Evolutionary conservation across 805 yeast genomes (phyloP).

Genomic region (Barnettozyma californica): DNA sequence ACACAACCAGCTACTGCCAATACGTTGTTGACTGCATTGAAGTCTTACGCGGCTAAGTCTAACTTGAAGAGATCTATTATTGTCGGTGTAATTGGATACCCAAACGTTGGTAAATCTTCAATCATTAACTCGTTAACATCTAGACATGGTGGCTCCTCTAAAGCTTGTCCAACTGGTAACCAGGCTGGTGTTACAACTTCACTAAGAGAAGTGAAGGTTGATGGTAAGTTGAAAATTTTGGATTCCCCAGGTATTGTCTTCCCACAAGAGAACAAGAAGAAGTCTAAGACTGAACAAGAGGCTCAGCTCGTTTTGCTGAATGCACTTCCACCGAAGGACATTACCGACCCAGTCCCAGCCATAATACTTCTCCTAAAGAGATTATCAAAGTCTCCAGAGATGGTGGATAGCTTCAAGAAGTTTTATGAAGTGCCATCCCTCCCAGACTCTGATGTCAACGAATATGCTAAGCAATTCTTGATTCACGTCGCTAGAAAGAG

Average conservation of each 20-base stretch:
- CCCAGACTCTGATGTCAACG: constrained; percentile 64
- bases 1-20: constrained; percentile 68
- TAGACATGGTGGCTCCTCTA: constrained; percentile 66
- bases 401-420: constrained; percentile 70
- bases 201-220: constrained; percentile 87
- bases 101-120: constrained; percentile 95
- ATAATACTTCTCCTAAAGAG: constrained; percentile 71
- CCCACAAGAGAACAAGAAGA: constrained; percentile 59
- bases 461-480: constrained; percentile 77
- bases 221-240: constrained; percentile 78
- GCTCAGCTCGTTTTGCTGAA: constrained; percentile 87
- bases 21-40: constrained; percentile 71
- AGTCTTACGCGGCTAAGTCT: constrained; percentile 77
- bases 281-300: constrained; percentile 57
- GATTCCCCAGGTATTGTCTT: constrained; percentile 98
- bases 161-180: constrained; percentile 94
- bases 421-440: constrained; percentile 79
- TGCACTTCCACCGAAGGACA: constrained; percentile 83
- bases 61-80: constrained; percentile 84
- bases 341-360: constrained; percentile 80
- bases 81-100: constrained; percentile 96
- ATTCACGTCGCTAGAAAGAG: constrained; percentile 90
- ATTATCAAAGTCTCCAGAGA: constrained; percentile 64
- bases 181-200: constrained; percentile 96
- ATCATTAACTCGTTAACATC: constrained; percentile 84